A percentile compares a stretch with the other conserved stretches of the same genome.
These are phyloP conservation scores for Globisporangium mamillatum DNA, from an alignment of 352 stramenopile species.

Conservation along the genomic window DNA sequence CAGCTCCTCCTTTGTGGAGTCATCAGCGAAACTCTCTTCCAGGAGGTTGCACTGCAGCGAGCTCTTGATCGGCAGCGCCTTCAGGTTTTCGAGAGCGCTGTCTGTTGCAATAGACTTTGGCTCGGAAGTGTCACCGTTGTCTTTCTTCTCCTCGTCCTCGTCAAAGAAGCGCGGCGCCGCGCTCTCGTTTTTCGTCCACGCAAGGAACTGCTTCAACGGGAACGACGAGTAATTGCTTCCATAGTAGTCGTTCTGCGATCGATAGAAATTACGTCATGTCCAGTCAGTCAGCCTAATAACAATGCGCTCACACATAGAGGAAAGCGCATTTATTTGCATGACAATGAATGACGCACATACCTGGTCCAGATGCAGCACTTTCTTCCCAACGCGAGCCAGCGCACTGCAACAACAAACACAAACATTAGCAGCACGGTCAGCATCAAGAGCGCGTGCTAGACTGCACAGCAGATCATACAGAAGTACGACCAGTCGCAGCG, in stretches of 20 bases:
- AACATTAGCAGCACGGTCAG: not conserved
- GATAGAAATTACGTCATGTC: too few relatives aligned
- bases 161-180: constrained; percentile 32
- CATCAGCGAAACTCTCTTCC: constrained; percentile 36
- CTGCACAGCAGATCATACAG: not conserved
- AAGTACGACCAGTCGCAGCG: not conserved
- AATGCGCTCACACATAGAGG: not conserved
- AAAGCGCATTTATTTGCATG: too few relatives aligned
- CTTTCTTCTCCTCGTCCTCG: constrained; percentile 23
- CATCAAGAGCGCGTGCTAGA: not conserved
- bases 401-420: constrained; percentile 25
- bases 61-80: constrained; percentile 34
- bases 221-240: constrained; percentile 80
- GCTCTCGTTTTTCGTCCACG: constrained; percentile 53
- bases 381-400: constrained; percentile 63
- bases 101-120: not conserved
- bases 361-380: constrained; percentile 77
- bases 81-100: not conserved
- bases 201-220: constrained; percentile 49
- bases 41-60: constrained; percentile 51
- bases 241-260: constrained; percentile 67
- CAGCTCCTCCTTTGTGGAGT: constrained; percentile 34
- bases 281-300: not conserved
- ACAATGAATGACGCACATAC: constrained; percentile 18
- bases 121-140: constrained; percentile 5